These are phyloP conservation scores for Eremochloa ophiuroides DNA, from an alignment of 176 grass and related monocot genomes.

Conservation along the genomic window DNA sequence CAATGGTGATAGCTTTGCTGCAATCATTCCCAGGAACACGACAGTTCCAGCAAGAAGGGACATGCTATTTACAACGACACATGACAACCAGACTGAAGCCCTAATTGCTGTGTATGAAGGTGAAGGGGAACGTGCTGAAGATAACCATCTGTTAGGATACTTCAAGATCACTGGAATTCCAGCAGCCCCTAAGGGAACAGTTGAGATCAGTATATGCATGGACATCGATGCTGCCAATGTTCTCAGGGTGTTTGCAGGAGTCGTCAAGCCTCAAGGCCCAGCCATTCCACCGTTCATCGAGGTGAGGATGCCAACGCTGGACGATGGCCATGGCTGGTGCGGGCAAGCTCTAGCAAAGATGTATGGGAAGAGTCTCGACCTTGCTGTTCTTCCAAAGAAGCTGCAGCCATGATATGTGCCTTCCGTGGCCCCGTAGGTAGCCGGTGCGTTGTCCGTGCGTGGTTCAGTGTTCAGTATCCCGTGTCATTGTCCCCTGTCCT, in stretches of 20 bases:
- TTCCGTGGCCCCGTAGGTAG: background rate
- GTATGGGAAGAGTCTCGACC: constrained; percentile 38
- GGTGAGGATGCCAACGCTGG: constrained; percentile 64
- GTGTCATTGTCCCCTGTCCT: background rate
- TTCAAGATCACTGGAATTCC: constrained; percentile 69
- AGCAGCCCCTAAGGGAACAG: constrained; percentile 27
- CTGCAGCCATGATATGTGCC: constrained; percentile 32
- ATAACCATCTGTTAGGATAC: constrained; percentile 60
- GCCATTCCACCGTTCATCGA: constrained; percentile 45
- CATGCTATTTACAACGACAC: constrained; percentile 48
- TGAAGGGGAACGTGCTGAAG: constrained; percentile 35
- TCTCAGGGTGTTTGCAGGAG: constrained; percentile 49
- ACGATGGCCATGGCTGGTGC: constrained; percentile 58
- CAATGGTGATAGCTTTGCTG: background rate
- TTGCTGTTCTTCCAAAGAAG: constrained; percentile 48
- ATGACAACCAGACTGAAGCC: constrained; percentile 50
- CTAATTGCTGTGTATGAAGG: constrained; percentile 66
- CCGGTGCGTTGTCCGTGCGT: background rate
- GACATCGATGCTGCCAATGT: constrained; percentile 57
- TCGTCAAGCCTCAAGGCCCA: constrained; percentile 21
- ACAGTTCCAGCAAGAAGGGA: constrained; percentile 59
- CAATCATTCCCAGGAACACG: constrained; percentile 57
- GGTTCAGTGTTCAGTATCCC: background rate
- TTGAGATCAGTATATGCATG: constrained; percentile 63
- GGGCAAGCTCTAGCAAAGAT: constrained; percentile 49